Evolutionary conservation across 1,139 yeast genomes (phyloP).

Genomic region (Pichia sp.): DNA sequence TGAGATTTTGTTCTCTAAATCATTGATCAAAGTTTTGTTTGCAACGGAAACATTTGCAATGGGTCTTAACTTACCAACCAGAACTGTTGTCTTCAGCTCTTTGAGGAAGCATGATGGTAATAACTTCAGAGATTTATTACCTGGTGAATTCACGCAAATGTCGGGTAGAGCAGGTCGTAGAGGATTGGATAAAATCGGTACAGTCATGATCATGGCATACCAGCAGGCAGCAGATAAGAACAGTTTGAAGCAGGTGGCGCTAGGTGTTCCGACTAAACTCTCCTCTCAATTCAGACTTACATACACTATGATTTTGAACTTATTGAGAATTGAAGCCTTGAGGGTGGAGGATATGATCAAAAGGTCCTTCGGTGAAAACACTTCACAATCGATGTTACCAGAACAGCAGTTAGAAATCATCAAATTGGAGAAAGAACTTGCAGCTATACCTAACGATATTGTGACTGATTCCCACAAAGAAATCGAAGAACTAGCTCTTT

Average conservation of each 20-base stretch:
- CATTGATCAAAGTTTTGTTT: slow-evolving; percentile 81
- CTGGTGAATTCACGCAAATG: slow-evolving; percentile 99
- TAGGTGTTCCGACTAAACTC: slow-evolving; percentile 85
- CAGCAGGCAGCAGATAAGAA: slow-evolving; percentile 52
- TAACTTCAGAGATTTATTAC: slow-evolving; percentile 68
- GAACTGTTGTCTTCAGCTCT: slow-evolving; percentile 88
- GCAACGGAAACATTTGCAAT: slow-evolving; percentile 98
- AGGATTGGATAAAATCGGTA: slow-evolving; percentile 98
- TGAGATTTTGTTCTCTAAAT: slow-evolving; percentile 82
- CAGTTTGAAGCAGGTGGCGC: slow-evolving; percentile 65
- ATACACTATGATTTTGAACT: slow-evolving; percentile 88
- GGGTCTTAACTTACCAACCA: slow-evolving; percentile 97
- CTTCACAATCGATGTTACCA: slow-evolving; percentile 78
- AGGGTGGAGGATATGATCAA: slow-evolving; percentile 97
- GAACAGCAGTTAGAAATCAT: slow-evolving; percentile 70
- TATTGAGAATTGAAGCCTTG: slow-evolving; percentile 86
- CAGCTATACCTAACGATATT: too few species aligned
- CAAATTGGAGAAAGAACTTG: slow-evolving; percentile 42
- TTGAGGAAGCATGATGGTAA: slow-evolving; percentile 87
- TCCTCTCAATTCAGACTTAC: slow-evolving; percentile 91
- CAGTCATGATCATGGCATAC: slow-evolving; percentile 94
- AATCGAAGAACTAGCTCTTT: background rate
- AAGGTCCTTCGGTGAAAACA: slow-evolving; percentile 88
- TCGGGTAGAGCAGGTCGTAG: slow-evolving; percentile 99
- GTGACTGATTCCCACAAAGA: background rate